phyloP scores from a whole-genome alignment of 768 basidiomycete genomes.

The Pleurotus eryngii region DNA sequence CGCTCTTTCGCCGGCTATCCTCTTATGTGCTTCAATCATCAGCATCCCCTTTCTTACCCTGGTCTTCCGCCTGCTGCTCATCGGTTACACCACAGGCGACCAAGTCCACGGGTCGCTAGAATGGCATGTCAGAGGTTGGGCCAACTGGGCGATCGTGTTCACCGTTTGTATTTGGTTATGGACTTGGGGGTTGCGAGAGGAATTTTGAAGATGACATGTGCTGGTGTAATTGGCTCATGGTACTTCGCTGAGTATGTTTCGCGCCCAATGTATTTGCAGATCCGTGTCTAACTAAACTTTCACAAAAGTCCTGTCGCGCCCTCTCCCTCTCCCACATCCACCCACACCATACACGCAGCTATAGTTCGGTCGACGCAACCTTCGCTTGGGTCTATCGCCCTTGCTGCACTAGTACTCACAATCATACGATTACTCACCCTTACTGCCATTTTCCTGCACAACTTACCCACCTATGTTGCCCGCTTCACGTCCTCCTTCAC shows the following conservation, averaged over 20 bases:
- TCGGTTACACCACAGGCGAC: constrained; percentile 45
- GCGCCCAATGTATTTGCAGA: background rate
- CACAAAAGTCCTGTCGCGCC: constrained; percentile 28
- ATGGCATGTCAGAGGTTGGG: constrained; percentile 39
- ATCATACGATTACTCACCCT: constrained; percentile 57
- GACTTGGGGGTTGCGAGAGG: constrained; percentile 84
- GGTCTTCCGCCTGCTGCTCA: constrained; percentile 71
- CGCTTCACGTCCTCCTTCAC: constrained; percentile 24
- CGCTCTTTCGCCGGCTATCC: constrained; percentile 68
- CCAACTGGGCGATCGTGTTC: constrained; percentile 44
- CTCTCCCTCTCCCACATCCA: constrained; percentile 52
- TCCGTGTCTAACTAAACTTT: background rate
- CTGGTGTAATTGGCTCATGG: constrained; percentile 89
- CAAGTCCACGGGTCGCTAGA: constrained; percentile 26
- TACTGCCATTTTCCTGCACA: constrained; percentile 46
- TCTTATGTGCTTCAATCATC: constrained; percentile 61
- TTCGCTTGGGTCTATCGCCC: constrained; percentile 74
- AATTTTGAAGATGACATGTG: constrained; percentile 67
- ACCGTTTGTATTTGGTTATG: constrained; percentile 64
- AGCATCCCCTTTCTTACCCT: constrained; percentile 80
- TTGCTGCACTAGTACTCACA: constrained; percentile 77
- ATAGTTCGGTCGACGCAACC: constrained; percentile 77
- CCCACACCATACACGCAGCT: constrained; percentile 74
- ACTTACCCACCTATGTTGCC: constrained; percentile 53
- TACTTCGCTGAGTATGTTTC: constrained; percentile 66